A percentile compares a stretch with the other conserved stretches of the same genome.
phyloP scores from a whole-genome alignment of 805 yeast genomes.

The Komagataella pastoris region DNA sequence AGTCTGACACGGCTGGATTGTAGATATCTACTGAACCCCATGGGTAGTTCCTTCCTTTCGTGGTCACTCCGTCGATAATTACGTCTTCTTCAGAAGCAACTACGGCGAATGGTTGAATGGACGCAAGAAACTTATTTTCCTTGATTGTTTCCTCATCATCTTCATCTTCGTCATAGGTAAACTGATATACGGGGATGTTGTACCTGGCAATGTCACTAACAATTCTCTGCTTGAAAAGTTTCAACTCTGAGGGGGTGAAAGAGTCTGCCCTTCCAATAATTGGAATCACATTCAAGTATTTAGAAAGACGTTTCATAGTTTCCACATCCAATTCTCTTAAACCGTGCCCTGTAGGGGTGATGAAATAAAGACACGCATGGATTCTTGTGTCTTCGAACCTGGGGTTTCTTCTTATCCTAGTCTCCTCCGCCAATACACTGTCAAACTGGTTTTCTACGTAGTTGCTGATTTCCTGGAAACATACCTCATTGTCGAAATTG shows the following conservation, averaged over 20 bases:
- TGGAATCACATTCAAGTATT: conserved; percentile 64
- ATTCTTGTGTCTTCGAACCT: conserved; percentile 67
- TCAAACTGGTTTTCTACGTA: conserved; percentile 71
- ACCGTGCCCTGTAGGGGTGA: conserved; percentile 70
- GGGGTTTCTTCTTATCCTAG: conserved; percentile 77
- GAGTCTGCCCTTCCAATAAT: conserved; percentile 61
- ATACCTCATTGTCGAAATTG: conserved; percentile 44
- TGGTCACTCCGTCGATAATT: conserved; percentile 32
- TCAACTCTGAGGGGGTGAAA: conserved; percentile 48
- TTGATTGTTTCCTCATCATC: conserved; percentile 58
- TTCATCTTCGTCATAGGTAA: conserved; percentile 59
- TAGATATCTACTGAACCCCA: conserved; percentile 58
- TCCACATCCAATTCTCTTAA: conserved; percentile 60
- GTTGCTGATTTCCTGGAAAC: conserved; percentile 51
- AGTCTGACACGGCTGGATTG: conserved; percentile 38
- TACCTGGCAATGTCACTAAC: conserved; percentile 49
- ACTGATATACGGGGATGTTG: conserved; percentile 65
- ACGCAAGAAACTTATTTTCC: conserved; percentile 49
- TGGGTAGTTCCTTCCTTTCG: conserved; percentile 57
- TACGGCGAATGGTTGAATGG: conserved; percentile 66
- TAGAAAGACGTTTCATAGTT: conserved; percentile 57
- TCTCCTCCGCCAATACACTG: conserved; percentile 72
- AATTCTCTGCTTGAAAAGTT: conserved; percentile 45
- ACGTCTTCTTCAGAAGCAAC: conserved; percentile 49
- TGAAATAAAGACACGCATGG: conserved; percentile 59